Evolutionary conservation across 1,284 basidiomycete species (phyloP).

Genomic region (Neonothopanus nambi): DNA sequence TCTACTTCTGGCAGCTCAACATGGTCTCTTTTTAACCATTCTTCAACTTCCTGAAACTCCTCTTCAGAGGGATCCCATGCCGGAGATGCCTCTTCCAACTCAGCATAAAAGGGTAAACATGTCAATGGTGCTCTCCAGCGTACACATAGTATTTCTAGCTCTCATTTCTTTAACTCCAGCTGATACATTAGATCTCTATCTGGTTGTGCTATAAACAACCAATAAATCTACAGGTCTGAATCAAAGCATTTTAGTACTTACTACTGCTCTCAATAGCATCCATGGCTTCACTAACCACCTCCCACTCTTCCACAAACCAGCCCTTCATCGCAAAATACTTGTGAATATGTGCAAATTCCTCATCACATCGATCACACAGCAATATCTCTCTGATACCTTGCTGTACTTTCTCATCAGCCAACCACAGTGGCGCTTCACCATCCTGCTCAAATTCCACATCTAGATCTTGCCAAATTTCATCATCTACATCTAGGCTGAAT

Average conservation of each 20-base stretch:
- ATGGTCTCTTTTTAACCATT: no score
- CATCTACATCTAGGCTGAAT: conserved; percentile 22
- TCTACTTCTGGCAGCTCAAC: no score
- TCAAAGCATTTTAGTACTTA: no score
- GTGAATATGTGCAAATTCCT: conserved; percentile 2
- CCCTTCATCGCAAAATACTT: neutral
- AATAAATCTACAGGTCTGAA: neutral
- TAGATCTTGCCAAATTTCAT: conserved; percentile 23
- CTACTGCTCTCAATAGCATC: neutral
- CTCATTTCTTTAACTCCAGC: no score
- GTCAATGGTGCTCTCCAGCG: no score
- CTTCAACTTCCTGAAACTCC: neutral
- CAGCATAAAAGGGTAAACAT: no score
- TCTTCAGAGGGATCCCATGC: neutral
- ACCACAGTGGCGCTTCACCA: neutral
- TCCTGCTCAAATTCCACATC: conserved; percentile 16
- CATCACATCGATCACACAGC: conserved; percentile 9
- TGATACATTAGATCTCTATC: no score
- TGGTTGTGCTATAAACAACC: no score
- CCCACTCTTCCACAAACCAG: conserved; percentile 12
- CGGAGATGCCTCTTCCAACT: neutral
- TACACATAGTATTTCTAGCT: no score
- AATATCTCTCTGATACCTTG: conserved; percentile 8
- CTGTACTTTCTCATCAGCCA: conserved; percentile 2
- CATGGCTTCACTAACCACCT: neutral